phyloP scores from a whole-genome alignment of 768 basidiomycete species.

The Phylloporus sp. region DNA sequence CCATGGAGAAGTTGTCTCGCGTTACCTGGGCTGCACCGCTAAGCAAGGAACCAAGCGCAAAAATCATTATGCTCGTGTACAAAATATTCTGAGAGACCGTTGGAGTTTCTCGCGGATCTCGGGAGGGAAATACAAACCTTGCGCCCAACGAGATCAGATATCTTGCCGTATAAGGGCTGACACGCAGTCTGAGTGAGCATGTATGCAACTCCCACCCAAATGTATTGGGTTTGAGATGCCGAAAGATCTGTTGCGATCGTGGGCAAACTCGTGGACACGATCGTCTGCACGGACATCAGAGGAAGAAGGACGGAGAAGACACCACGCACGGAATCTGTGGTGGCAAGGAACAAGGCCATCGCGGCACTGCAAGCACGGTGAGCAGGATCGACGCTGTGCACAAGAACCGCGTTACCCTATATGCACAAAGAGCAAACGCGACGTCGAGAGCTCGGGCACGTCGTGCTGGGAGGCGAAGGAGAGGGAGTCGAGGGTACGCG shows the following conservation, averaged over 20 bases:
- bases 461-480: constrained; percentile 21
- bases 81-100: constrained; percentile 50
- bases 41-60: constrained; percentile 73
- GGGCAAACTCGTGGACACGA: constrained; percentile 81
- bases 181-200: constrained; percentile 84
- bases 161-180: constrained; percentile 76
- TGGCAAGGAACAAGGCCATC: constrained; percentile 77
- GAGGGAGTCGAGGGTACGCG: constrained; percentile 20
- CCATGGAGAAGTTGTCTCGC: constrained; percentile 13
- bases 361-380: constrained; percentile 52
- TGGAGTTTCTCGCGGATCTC: not conserved
- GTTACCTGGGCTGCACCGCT: constrained; percentile 71
- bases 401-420: constrained; percentile 49
- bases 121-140: constrained; percentile 47
- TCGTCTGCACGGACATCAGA: constrained; percentile 38
- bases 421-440: constrained; percentile 59
- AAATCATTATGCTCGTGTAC: constrained; percentile 69
- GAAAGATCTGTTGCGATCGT: constrained; percentile 70
- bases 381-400: constrained; percentile 8
- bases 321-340: constrained; percentile 71
- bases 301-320: not conserved
- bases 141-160: constrained; percentile 77
- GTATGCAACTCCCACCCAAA: constrained; percentile 83
- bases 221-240: constrained; percentile 70
- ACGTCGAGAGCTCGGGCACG: constrained; percentile 42